Evolutionary conservation across 2,329 filamentous ascomycete genomes (phyloP), one percentile per base, ranked within the genome.

Genomic region (Fusarium sterilihyphosum): DNA sequence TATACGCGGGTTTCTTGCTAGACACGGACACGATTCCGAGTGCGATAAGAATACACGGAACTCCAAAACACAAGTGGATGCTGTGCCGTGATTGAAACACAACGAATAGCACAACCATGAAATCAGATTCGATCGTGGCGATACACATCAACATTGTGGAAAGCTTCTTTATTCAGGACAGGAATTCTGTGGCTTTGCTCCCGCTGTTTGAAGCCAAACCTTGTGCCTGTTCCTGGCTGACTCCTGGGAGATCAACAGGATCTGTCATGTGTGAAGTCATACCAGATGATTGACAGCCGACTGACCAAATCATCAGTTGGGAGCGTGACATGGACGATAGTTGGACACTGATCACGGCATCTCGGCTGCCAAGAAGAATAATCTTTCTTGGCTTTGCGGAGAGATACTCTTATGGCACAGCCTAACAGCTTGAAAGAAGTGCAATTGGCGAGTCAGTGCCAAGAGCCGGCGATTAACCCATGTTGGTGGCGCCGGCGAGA

Each of bases 111-210:
- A 41, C 43, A 59, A 43, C 63, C 20, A 17, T 18, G n/a, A n/a
- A 29, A 53, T 53, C 50, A 26, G 18, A n/a, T 41, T 54, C 35
- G 43, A 37, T 35, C 50, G 63, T 67, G 40, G 63, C 35, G 26
- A 67, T 26, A 29, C 8, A 29, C 33, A 41, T 64, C 18, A 26
- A 13, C 43, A 26, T 43, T n/a, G 57, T 37, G 29, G 47, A 33
- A 40, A 47, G 29, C 24, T 58, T 66, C 33, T 60, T 37, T 24
- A 40, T 57, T 47, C 40, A 58, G 44, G 47, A 52, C 24, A 66
- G 72, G 72, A 74, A 74, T 74, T 57, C 29, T 53, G 72, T 75
- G 72, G 72, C 72, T 60, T 47, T 43, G 37, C 47, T 74, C 72
- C 72, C 64, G 60, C 47, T 54, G n/a, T 22, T 53, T n/a, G 54